phyloP scores from a whole-genome alignment of 2,329 filamentous ascomycete species.

The Phyllosticta citrichinensis region DNA sequence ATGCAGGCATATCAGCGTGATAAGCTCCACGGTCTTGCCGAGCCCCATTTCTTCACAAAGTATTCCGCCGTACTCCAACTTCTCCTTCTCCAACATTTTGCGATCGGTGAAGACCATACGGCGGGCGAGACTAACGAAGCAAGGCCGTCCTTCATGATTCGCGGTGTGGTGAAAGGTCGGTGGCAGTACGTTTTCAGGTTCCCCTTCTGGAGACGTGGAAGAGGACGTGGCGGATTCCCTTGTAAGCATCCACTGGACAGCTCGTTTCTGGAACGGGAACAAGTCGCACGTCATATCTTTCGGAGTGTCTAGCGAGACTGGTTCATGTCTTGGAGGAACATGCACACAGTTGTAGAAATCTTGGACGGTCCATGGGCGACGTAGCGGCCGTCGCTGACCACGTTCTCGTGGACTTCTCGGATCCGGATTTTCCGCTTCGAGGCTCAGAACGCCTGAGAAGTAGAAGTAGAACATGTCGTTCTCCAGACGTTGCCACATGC shows the following conservation, averaged over 20 bases:
- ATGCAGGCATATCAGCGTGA: slow-evolving; percentile 60
- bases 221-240: slow-evolving; percentile 52
- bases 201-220: neutral
- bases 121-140: slow-evolving; percentile 54
- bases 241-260: slow-evolving; percentile 59
- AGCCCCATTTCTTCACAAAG: slow-evolving; percentile 76
- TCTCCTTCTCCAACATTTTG: slow-evolving; percentile 32
- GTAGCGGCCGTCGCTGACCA: too few relatives aligned
- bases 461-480: neutral
- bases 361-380: slow-evolving; percentile 36
- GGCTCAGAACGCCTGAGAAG: neutral
- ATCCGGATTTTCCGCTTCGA: neutral
- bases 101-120: slow-evolving; percentile 47
- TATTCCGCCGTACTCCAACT: slow-evolving; percentile 46
- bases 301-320: slow-evolving; percentile 22
- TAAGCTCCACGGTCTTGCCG: slow-evolving; percentile 69
- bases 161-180: slow-evolving; percentile 35
- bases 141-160: slow-evolving; percentile 39
- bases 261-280: slow-evolving; percentile 63
- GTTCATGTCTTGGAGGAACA: slow-evolving; percentile 41
- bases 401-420: neutral
- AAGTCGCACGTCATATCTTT: slow-evolving; percentile 34
- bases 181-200: slow-evolving; percentile 18
- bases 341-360: slow-evolving; percentile 63
- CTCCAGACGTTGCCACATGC: neutral